Evolutionary conservation across 2,329 filamentous ascomycete genomes (phyloP).

Genomic region (Penicillium sp.): DNA sequence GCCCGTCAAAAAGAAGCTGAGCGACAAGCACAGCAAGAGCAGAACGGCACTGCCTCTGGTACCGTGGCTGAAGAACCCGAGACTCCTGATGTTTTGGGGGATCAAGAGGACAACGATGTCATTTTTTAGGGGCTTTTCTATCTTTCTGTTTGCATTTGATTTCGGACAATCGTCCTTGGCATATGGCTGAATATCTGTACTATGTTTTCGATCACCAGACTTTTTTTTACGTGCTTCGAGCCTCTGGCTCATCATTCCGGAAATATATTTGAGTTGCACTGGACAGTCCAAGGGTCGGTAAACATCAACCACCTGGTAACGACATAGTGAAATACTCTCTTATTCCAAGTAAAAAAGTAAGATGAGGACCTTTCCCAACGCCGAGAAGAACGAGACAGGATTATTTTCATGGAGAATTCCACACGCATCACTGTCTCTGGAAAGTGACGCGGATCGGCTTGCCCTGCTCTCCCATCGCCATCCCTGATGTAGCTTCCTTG

Average conservation of each 20-base stretch:
- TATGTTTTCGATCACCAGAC: slow-evolving; percentile 6
- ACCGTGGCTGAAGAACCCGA: slow-evolving; percentile 39
- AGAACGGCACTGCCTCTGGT: slow-evolving; percentile 40
- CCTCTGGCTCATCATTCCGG: slow-evolving; percentile 5
- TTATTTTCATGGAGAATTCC: slow-evolving; percentile 15
- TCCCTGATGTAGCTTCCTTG: slow-evolving; percentile 86
- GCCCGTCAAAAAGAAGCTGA: slow-evolving; percentile 27
- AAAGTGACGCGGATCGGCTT: slow-evolving; percentile 92
- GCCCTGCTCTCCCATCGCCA: slow-evolving; percentile 66
- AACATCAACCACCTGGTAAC: no score
- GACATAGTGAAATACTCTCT: slow-evolving; percentile 10
- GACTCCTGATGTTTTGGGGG: slow-evolving; percentile 62
- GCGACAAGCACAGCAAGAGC: slow-evolving; percentile 63
- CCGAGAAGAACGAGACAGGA: slow-evolving; percentile 20
- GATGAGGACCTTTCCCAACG: slow-evolving; percentile 26
- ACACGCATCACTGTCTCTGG: slow-evolving; percentile 61
- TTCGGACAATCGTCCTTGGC: slow-evolving; percentile 5
- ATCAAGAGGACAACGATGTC: slow-evolving; percentile 74
- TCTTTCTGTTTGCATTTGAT: slow-evolving; percentile 18
- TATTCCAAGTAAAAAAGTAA: slow-evolving; percentile 14
- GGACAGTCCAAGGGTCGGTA: no score
- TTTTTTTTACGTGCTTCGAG: slow-evolving; percentile 6
- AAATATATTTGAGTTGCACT: slow-evolving; percentile 7
- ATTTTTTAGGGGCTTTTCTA: slow-evolving; percentile 59
- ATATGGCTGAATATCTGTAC: slow-evolving; percentile 9